phyloP scores from a whole-genome alignment of 768 basidiomycete species.

The Trametes villosa region DNA sequence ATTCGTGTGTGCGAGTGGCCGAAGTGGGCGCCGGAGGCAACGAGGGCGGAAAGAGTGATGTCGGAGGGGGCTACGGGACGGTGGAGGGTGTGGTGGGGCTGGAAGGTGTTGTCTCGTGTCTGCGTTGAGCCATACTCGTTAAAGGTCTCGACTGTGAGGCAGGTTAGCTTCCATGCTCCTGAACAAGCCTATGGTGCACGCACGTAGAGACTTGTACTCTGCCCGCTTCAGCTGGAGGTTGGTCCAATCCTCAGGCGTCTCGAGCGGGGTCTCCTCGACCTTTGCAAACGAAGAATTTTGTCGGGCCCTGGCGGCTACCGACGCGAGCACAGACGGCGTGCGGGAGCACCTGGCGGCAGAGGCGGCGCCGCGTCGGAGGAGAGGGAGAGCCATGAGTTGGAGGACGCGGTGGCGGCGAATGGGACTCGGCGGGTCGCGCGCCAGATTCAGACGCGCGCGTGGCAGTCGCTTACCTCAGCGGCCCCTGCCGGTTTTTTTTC shows the following conservation, averaged over 20 bases:
- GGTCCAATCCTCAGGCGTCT: conserved; percentile 66
- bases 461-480: conserved; percentile 58
- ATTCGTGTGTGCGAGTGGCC: conserved; percentile 86
- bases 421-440: conserved; percentile 17
- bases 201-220: conserved; percentile 60
- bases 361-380: conserved; percentile 24
- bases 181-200: conserved; percentile 13
- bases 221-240: conserved; percentile 63
- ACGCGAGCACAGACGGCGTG: conserved; percentile 1
- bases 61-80: conserved; percentile 61
- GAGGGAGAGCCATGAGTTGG: conserved; percentile 31
- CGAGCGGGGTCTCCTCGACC: conserved; percentile 35
- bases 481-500: conserved; percentile 45
- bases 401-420: conserved; percentile 39
- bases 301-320: conserved; percentile 10
- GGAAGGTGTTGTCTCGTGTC: conserved; percentile 66
- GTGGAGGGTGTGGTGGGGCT: conserved; percentile 72
- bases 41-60: conserved; percentile 83
- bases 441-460: conserved; percentile 15
- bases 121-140: conserved; percentile 79
- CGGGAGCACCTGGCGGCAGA: conserved; percentile 27
- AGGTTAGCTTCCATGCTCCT: neutral
- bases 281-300: conserved; percentile 14
- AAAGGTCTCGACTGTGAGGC: conserved; percentile 59
- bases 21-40: conserved; percentile 93